A percentile compares a stretch with the other conserved stretches of the same genome.
phyloP scores from a whole-genome alignment of 768 basidiomycete genomes.

The Sistotremastrum niveocremeum region DNA sequence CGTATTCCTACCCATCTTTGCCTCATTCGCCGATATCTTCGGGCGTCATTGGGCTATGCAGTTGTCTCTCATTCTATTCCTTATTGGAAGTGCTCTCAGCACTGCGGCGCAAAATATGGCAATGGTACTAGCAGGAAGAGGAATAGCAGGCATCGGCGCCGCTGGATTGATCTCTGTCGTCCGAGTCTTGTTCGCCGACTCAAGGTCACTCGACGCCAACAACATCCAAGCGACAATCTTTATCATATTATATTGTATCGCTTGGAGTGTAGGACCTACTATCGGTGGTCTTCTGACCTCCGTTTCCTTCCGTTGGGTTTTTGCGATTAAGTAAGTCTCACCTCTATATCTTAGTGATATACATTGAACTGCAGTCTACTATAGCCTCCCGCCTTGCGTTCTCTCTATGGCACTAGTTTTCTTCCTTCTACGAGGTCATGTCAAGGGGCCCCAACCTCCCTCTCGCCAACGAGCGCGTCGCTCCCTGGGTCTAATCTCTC shows the following conservation, averaged over 20 bases:
- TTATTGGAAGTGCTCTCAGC: conserved; percentile 31
- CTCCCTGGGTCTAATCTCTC: not conserved
- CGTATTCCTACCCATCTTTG: conserved; percentile 39
- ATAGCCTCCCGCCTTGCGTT: conserved; percentile 26
- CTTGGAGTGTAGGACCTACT: conserved; percentile 30
- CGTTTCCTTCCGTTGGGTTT: conserved; percentile 38
- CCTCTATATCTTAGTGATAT: not conserved
- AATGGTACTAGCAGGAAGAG: conserved; percentile 32
- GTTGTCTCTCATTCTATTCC: conserved; percentile 29
- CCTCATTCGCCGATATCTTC: conserved; percentile 34
- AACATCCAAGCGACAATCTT: conserved; percentile 28
- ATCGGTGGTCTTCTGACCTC: conserved; percentile 29
- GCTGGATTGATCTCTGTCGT: conserved; percentile 30
- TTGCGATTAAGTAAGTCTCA: conserved; percentile 35
- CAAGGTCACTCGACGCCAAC: conserved; percentile 26
- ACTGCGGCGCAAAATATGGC: conserved; percentile 33
- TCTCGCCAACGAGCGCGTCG: not conserved
- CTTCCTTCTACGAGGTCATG: conserved; percentile 25
- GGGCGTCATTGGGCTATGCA: conserved; percentile 37
- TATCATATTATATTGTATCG: conserved; percentile 30
- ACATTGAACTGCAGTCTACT: not conserved
- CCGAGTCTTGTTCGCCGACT: conserved; percentile 32
- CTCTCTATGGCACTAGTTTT: conserved; percentile 26
- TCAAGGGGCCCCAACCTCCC: conserved; percentile 12
- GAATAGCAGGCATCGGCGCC: conserved; percentile 36